phyloP scores from a whole-genome alignment of 2,329 filamentous ascomycete species.

The Hymenoscyphus fructigenus region DNA sequence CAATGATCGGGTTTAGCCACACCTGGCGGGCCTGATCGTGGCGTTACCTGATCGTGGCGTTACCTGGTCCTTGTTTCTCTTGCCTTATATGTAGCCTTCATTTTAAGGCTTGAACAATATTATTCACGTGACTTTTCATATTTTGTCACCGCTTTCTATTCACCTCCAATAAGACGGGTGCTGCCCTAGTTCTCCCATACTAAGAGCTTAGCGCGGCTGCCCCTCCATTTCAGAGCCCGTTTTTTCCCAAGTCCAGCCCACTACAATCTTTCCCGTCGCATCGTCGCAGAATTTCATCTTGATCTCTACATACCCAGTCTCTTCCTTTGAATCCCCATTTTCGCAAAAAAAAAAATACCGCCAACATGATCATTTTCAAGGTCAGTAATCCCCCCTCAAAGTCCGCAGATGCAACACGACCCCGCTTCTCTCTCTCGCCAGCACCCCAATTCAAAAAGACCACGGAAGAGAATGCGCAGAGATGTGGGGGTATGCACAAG shows the following conservation, averaged over 20 bases:
- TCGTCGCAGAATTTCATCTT: constrained; percentile 9
- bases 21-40: neutral
- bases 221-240: constrained; percentile 20
- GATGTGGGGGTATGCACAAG: neutral
- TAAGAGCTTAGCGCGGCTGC: constrained; percentile 13
- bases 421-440: constrained; percentile 10
- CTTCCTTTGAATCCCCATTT: constrained; percentile 8
- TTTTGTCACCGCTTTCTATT: neutral
- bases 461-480: neutral
- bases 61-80: neutral
- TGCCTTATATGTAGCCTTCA: too few relatives aligned
- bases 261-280: constrained; percentile 11
- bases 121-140: neutral
- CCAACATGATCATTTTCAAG: constrained; percentile 59
- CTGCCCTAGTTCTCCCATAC: neutral
- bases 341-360: constrained; percentile 26
- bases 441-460: neutral
- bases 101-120: neutral
- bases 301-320: constrained; percentile 14
- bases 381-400: constrained; percentile 36
- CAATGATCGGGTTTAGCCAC: neutral
- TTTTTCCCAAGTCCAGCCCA: constrained; percentile 27
- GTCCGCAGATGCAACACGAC: constrained; percentile 4
- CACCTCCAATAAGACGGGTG: neutral
- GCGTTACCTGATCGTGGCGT: neutral